A percentile compares a stretch with the other conserved stretches of the same genome.
Evolutionary conservation across 768 basidiomycete genomes (phyloP).

Genomic region (Suillus alpinus): DNA sequence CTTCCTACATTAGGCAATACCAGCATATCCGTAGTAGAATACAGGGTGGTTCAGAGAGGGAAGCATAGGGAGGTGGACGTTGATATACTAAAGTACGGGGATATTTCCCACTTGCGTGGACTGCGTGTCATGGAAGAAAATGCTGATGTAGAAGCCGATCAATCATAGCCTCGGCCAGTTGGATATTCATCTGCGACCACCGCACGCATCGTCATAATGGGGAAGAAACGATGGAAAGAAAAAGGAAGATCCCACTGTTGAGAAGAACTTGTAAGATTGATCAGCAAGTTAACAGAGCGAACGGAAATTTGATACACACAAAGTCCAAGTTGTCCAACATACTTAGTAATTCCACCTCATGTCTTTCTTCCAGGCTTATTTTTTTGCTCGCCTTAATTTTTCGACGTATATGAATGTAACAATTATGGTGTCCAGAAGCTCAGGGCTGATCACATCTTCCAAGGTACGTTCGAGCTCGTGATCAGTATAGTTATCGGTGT

Average conservation of each 20-base stretch:
- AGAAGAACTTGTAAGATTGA: background rate
- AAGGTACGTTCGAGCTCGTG: conserved; percentile 3
- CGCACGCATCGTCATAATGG: background rate
- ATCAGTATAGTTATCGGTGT: background rate
- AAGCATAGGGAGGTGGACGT: conserved; percentile 25
- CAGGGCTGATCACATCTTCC: background rate
- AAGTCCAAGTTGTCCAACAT: no score
- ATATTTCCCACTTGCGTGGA: conserved; percentile 48
- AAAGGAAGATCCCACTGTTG: background rate
- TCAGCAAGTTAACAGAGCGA: background rate
- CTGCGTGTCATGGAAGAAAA: conserved; percentile 42
- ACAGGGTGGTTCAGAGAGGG: conserved; percentile 24
- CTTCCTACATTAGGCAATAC: conserved; percentile 22
- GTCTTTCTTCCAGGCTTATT: background rate
- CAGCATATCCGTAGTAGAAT: conserved; percentile 20
- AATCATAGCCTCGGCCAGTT: background rate
- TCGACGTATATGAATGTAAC: conserved; percentile 9
- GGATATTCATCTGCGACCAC: background rate
- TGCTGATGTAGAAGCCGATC: conserved; percentile 39
- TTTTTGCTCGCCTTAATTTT: conserved; percentile 7
- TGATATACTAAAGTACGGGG: conserved; percentile 50
- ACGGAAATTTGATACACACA: background rate
- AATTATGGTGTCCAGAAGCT: conserved; percentile 7
- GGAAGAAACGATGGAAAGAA: background rate
- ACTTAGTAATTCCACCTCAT: conserved; percentile 1